Conservation (phyloP, 352 stramenopile genomes). For the Pythium phragmiticola region DNA sequence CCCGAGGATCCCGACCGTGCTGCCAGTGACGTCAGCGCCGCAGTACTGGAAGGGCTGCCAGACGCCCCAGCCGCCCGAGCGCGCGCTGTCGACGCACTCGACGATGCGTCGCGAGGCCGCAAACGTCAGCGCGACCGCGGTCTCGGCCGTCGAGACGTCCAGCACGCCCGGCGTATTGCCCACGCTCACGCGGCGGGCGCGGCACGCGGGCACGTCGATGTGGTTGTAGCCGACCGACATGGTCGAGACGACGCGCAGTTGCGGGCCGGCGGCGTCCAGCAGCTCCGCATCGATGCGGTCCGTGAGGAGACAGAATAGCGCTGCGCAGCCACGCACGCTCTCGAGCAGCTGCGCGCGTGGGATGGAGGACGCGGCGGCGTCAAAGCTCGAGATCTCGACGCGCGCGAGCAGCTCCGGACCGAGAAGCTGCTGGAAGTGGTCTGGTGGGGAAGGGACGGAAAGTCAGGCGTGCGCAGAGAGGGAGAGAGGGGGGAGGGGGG, state of each 20-base stretch:
- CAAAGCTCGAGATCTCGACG: conserved; percentile 18
- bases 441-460: background rate
- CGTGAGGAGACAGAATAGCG: conserved; percentile 42
- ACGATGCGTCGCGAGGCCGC: conserved; percentile 40
- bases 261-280: conserved; percentile 36
- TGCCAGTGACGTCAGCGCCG: conserved; percentile 45
- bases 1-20: conserved; percentile 69
- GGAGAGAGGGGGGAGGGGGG: background rate
- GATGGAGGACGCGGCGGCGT: conserved; percentile 28
- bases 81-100: conserved; percentile 62
- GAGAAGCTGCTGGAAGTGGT: conserved; percentile 21
- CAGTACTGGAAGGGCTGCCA: conserved; percentile 66
- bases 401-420: background rate
- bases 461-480: background rate
- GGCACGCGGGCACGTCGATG: conserved; percentile 61
- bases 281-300: conserved; percentile 49
- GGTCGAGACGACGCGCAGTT: conserved; percentile 49
- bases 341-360: conserved; percentile 31
- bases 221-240: conserved; percentile 85
- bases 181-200: conserved; percentile 45
- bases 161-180: conserved; percentile 73
- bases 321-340: conserved; percentile 35
- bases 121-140: conserved; percentile 49
- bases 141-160: conserved; percentile 59
- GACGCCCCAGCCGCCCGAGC: conserved; percentile 49